Conservation (phyloP, 805 yeast genomes). For the Saturnispora sekii region DNA sequence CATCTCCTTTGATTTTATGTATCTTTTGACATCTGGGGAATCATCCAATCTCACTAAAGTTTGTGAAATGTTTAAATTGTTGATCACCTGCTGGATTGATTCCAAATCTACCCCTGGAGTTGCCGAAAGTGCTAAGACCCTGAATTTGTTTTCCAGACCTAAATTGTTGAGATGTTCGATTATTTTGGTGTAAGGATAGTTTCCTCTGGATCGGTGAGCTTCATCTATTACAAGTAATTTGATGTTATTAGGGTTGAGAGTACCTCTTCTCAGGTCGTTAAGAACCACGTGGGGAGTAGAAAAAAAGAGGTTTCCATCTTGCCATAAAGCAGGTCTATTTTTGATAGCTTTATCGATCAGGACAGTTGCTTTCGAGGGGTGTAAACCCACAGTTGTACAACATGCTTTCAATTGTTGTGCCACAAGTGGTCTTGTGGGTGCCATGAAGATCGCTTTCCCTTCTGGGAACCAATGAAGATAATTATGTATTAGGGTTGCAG, state of each 20-base stretch:
- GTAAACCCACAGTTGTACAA: conserved; percentile 75
- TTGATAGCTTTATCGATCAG: conserved; percentile 42
- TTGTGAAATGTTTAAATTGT: conserved; percentile 60
- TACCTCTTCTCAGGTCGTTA: conserved; percentile 71
- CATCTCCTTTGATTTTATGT: conserved; percentile 60
- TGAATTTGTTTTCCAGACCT: conserved; percentile 31
- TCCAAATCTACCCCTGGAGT: conserved; percentile 89
- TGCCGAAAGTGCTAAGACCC: conserved; percentile 86
- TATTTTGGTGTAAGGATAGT: conserved; percentile 83
- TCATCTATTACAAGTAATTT: conserved; percentile 83
- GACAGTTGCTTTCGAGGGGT: conserved; percentile 68
- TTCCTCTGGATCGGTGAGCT: conserved; percentile 90
- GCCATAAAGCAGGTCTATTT: conserved; percentile 75
- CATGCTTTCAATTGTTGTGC: conserved; percentile 96
- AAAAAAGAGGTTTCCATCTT: conserved; percentile 66
- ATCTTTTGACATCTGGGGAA: conserved; percentile 68
- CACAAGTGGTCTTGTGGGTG: conserved; percentile 94
- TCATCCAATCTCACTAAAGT: conserved; percentile 83
- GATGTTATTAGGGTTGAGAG: conserved; percentile 64
- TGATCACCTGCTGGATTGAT: conserved; percentile 78
- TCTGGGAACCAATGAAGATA: conserved; percentile 75
- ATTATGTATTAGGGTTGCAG: conserved; percentile 87
- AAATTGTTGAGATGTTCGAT: conserved; percentile 54
- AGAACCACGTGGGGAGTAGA: conserved; percentile 96
- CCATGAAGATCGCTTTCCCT: conserved; percentile 84